A percentile compares a stretch with the other conserved stretches of the same genome.
Conservation (phyloP, 2,329 filamentous ascomycete genomes). For the Elsinoe fawcettii region DNA sequence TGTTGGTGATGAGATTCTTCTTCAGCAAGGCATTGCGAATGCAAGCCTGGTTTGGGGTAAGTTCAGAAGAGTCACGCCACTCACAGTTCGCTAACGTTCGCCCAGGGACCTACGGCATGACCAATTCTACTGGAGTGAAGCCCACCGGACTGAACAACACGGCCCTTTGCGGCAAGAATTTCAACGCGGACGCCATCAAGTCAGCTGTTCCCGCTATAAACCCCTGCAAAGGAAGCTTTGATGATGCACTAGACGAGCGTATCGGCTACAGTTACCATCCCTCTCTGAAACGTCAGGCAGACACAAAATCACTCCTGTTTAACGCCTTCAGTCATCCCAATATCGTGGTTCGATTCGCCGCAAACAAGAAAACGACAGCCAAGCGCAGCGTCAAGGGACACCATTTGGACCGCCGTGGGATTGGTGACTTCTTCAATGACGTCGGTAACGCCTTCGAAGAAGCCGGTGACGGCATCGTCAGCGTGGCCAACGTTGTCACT, state of each 20-base stretch:
- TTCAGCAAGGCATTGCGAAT: constrained; percentile 5
- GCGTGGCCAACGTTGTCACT: background rate
- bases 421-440: background rate
- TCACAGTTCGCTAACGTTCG: background rate
- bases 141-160: background rate
- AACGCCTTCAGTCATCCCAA: background rate
- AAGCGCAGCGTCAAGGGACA: background rate
- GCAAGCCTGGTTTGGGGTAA: constrained; percentile 9
- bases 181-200: background rate
- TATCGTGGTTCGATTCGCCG: background rate
- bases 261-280: background rate
- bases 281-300: background rate
- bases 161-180: background rate
- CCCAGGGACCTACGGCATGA: background rate
- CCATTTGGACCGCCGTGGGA: background rate
- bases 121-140: background rate
- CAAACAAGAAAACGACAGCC: background rate
- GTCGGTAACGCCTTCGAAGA: background rate
- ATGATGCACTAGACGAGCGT: background rate
- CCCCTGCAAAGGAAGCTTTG: background rate
- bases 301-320: background rate
- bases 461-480: background rate
- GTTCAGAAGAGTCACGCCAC: background rate
- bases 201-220: background rate
- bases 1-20: constrained; percentile 7